These are phyloP conservation scores for Leccinum huronense DNA, from an alignment of 1,284 basidiomycete genomes.

Conservation along the genomic window DNA sequence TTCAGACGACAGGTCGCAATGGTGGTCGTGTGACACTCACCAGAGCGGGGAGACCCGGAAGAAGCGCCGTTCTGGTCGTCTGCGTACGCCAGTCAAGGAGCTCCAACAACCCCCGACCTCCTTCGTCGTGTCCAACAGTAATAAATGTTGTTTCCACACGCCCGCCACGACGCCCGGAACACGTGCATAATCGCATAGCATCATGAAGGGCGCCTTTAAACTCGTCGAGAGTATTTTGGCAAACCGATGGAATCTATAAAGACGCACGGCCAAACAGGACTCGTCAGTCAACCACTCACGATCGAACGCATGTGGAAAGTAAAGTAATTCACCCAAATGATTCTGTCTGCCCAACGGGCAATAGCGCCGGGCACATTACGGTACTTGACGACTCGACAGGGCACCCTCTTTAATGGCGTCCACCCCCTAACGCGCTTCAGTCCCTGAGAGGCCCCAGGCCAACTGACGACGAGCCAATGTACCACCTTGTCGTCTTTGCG, in stretches of 20 bases:
- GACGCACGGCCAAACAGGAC: background rate
- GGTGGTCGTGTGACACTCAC: conserved; percentile 14
- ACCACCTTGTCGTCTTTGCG: conserved; percentile 26
- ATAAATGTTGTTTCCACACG: conserved; percentile 25
- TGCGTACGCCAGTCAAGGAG: conserved; percentile 29
- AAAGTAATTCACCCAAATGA: conserved; percentile 12
- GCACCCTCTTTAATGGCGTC: conserved; percentile 14
- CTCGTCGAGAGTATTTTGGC: conserved; percentile 23
- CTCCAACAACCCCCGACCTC: conserved; percentile 20
- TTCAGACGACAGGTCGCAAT: conserved; percentile 1
- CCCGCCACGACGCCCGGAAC: conserved; percentile 26
- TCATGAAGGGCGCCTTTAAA: conserved; percentile 23
- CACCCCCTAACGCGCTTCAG: conserved; percentile 28
- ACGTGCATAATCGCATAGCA: conserved; percentile 25
- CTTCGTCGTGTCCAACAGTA: conserved; percentile 27
- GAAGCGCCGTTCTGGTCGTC: conserved; percentile 27
- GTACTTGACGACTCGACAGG: conserved; percentile 28
- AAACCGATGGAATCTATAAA: conserved; percentile 19
- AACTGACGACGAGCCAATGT: conserved; percentile 26
- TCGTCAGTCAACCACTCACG: conserved; percentile 5
- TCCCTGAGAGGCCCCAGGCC: conserved; percentile 14
- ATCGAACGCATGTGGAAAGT: background rate
- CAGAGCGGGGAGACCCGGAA: conserved; percentile 24
- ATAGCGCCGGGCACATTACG: conserved; percentile 18
- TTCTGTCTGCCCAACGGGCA: conserved; percentile 22